Conservation (phyloP, 257 asterid species). For the Craterostigma plantagineum region DNA sequence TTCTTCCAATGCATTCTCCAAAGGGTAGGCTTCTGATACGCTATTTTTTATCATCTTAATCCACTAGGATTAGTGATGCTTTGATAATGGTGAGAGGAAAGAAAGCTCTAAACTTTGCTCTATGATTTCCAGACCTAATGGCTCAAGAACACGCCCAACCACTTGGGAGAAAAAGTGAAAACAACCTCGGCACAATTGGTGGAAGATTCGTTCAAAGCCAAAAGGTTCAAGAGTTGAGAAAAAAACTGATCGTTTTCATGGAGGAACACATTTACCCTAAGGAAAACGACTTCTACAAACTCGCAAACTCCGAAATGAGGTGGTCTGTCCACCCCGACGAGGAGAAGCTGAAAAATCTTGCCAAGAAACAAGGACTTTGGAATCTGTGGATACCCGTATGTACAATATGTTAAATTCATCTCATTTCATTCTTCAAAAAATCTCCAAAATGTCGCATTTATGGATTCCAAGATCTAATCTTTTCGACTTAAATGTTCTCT, state of each 20-base stretch:
- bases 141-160: conserved; percentile 17
- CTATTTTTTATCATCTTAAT: conserved; percentile 1
- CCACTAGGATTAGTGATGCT: no score
- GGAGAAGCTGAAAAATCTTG: conserved; percentile 79
- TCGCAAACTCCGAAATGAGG: conserved; percentile 50
- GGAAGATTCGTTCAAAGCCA: conserved; percentile 56
- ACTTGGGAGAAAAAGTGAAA: conserved; percentile 15
- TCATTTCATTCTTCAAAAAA: no score
- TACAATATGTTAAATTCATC: background rate
- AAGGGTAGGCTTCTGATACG: conserved; percentile 23
- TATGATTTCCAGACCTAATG: no score
- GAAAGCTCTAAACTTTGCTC: no score
- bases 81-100: no score
- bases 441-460: no score
- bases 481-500: no score
- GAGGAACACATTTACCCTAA: conserved; percentile 68
- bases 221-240: conserved; percentile 53
- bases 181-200: conserved; percentile 16
- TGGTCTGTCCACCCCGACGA: conserved; percentile 87
- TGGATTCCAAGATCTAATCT: conserved; percentile 14
- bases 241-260: conserved; percentile 55
- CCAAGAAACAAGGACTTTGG: conserved; percentile 74
- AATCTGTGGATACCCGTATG: conserved; percentile 89
- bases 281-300: conserved; percentile 67
- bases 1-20: conserved; percentile 59